phyloP scores from a whole-genome alignment of 1,284 basidiomycete species.

The Puccinia hordei region DNA sequence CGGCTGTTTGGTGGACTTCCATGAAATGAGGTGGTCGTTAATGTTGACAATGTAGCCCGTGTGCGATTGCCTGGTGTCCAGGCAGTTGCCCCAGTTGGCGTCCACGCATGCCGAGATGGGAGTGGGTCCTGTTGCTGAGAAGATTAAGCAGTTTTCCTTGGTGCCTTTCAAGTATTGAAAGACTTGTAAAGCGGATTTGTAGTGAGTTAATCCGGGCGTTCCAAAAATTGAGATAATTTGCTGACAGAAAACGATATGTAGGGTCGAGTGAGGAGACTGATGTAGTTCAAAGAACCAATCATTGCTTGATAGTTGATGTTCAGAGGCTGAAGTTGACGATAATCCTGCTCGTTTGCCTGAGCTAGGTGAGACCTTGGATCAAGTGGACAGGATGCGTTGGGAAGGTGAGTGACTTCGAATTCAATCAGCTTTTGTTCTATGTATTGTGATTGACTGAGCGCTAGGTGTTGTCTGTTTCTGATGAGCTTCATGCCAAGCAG shows the following conservation, averaged over 20 bases:
- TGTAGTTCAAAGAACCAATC: background rate
- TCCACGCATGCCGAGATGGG: background rate
- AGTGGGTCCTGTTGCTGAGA: background rate
- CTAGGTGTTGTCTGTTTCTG: background rate
- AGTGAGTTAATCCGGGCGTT: background rate
- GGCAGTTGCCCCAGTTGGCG: conserved; percentile 6
- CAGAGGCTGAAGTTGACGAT: background rate
- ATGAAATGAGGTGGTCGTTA: background rate
- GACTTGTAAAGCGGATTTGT: background rate
- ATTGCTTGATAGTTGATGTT: background rate
- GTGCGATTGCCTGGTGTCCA: background rate
- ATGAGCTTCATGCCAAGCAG: background rate
- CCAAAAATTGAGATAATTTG: background rate
- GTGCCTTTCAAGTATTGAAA: background rate
- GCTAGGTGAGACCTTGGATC: conserved; percentile 69
- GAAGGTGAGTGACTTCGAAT: background rate
- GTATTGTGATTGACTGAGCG: background rate
- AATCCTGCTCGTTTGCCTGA: background rate
- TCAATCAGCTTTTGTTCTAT: background rate
- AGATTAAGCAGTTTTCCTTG: background rate
- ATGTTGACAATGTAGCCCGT: background rate
- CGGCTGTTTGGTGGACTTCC: background rate
- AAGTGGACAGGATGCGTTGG: background rate
- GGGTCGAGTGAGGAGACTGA: background rate
- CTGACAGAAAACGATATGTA: background rate